These are phyloP conservation scores for Bacidia rubella DNA, from an alignment of 495 filamentous ascomycete genomes.

Conservation along the genomic window DNA sequence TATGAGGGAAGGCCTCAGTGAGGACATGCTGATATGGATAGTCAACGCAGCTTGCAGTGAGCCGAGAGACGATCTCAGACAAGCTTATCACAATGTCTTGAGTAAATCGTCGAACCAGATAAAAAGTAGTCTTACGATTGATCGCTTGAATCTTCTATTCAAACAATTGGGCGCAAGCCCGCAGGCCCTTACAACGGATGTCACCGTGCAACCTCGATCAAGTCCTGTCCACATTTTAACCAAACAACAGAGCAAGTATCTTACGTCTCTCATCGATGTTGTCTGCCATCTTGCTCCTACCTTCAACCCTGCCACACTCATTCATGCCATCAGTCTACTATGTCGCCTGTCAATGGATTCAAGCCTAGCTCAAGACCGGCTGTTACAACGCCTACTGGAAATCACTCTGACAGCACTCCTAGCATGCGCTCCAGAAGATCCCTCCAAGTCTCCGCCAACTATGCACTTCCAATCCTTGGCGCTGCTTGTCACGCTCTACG, in stretches of 20 bases:
- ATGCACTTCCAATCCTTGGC: not conserved
- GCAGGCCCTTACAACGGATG: conserved; percentile 12
- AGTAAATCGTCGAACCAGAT: conserved; percentile 7
- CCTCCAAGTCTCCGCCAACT: not conserved
- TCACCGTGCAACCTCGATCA: conserved; percentile 2
- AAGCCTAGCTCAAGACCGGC: conserved; percentile 30
- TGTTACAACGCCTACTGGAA: conserved; percentile 32
- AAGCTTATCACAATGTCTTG: conserved; percentile 48
- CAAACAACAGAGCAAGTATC: not conserved
- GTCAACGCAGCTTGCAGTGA: conserved; percentile 53
- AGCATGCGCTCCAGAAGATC: conserved; percentile 22
- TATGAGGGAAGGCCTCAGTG: conserved; percentile 41
- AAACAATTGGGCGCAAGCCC: conserved; percentile 12
- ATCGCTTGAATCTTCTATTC: conserved; percentile 13
- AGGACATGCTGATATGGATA: conserved; percentile 63
- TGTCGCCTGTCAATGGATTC: conserved; percentile 49
- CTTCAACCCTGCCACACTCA: conserved; percentile 2
- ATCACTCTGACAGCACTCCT: conserved; percentile 30
- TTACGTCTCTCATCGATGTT: not conserved
- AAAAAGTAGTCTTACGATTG: conserved; percentile 4
- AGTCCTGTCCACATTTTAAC: not conserved
- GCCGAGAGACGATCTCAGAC: conserved; percentile 43
- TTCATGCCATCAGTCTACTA: conserved; percentile 8
- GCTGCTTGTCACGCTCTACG: conserved; percentile 37
- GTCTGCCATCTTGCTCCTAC: not conserved